Evolutionary conservation across 1,139 yeast genomes (phyloP), one percentile per base, ranked within the genome.

Genomic region (Suhomyces yuchorum): DNA sequence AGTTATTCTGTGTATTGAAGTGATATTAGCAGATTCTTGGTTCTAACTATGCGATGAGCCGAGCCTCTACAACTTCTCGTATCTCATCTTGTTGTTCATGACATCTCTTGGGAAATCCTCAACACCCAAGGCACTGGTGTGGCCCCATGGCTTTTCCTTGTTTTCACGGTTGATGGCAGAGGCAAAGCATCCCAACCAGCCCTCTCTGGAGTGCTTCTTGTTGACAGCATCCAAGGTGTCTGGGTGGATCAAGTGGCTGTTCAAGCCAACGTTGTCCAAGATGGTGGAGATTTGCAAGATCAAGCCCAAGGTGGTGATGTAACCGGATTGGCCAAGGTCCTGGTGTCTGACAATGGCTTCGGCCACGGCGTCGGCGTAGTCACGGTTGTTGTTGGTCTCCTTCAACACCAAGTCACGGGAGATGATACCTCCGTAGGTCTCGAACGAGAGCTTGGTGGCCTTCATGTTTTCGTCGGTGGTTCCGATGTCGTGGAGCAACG

Each of bases 331-430:
- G 17, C 75, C 75, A 39, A 70, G 58, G 55, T 70, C 73, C 51
- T 70, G 75, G 54, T 70, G 75, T 42, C 75, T 59, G 19, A 70
- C 66, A 26, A 70, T 67, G 14, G 75, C 75, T 55, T 70, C 75
- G 30, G 68, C 57, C 3, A 70, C 75, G 1, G 75, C 75, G 46
- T 70, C 75, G 2, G 75, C 74, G 44, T 58, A 68, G 40, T 65
- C 69, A 37, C 56, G 51, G 50, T 68, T 51, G 11, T 51, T 42
- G 18, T 30, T 15, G 7, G 71, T 61, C 26, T 61, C 56, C 20
- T 59, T 44, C 40, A 64, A 54, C 1, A 70, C 51, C 51, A 68
- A 58, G 14, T 68, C 71, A 15, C 70, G 54, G 3, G 73, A 61
- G 37, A 70, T 43, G 14, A 69, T 51, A 3, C 75, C 75, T 3